phyloP scores from a whole-genome alignment of 306 rosid species.

The Biancaea sappan region DNA sequence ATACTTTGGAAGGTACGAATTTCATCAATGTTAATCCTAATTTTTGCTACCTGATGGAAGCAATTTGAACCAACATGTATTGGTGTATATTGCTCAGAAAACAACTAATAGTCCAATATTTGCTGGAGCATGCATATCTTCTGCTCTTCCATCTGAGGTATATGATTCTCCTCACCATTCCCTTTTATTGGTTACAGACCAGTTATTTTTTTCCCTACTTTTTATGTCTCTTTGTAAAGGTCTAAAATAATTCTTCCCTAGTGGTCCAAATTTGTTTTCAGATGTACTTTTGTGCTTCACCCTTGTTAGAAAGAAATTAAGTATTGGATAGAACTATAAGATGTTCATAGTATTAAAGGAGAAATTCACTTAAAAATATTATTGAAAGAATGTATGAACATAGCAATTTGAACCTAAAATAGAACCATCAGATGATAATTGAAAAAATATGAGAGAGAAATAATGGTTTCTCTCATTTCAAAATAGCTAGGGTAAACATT shows the following conservation, averaged over 20 bases:
- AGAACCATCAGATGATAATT: background rate
- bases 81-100: conserved; percentile 49
- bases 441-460: too few species aligned
- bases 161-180: conserved; percentile 24
- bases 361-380: too few species aligned
- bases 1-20: conserved; percentile 72
- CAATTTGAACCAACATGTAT: conserved; percentile 21
- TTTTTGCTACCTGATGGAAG: conserved; percentile 15
- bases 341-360: background rate
- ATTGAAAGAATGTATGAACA: background rate
- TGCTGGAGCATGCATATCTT: conserved; percentile 84
- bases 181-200: background rate
- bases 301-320: background rate
- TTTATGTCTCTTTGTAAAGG: conserved; percentile 10
- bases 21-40: conserved; percentile 22
- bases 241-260: background rate
- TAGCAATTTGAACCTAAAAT: background rate
- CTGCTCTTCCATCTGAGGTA: conserved; percentile 73
- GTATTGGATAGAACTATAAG: background rate
- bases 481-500: too few species aligned
- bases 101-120: conserved; percentile 78
- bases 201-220: background rate
- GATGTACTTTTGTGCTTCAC: background rate
- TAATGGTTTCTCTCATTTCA: too few species aligned
- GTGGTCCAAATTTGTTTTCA: background rate